Percentiles rank a stretch among this genome's conserved stretches.
phyloP scores from a whole-genome alignment of 1,139 yeast genomes.

The Magnusiomyces suaveolens region DNA sequence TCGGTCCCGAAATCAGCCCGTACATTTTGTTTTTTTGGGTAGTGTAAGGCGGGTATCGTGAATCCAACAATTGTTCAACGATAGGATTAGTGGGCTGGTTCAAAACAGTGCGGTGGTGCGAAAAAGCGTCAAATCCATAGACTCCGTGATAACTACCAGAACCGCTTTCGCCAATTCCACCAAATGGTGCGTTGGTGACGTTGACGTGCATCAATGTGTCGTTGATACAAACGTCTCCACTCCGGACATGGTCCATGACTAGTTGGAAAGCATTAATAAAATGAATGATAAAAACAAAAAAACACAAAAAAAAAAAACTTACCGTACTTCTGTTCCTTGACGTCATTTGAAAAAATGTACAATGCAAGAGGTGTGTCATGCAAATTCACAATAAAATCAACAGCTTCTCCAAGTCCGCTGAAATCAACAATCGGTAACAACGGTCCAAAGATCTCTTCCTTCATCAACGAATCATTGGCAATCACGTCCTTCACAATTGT shows the following conservation, averaged over 20 bases:
- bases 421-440: constrained; percentile 64
- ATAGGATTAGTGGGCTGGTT: constrained; percentile 40
- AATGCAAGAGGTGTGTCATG: constrained; percentile 87
- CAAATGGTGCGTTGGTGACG: constrained; percentile 70
- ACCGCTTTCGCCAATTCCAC: constrained; percentile 85
- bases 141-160: constrained; percentile 62
- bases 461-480: constrained; percentile 65
- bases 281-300: not conserved
- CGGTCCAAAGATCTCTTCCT: constrained; percentile 77
- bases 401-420: constrained; percentile 40
- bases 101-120: constrained; percentile 65
- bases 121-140: constrained; percentile 60
- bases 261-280: not conserved
- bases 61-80: constrained; percentile 4
- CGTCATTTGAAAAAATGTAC: constrained; percentile 57
- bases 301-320: not conserved
- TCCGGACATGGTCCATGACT: constrained; percentile 50
- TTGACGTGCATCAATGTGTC: constrained; percentile 70
- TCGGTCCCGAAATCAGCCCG: not conserved
- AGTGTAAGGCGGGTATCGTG: constrained; percentile 11
- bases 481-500: constrained; percentile 54
- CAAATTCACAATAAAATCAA: constrained; percentile 39
- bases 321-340: constrained; percentile 40
- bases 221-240: constrained; percentile 67
- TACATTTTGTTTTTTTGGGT: constrained; percentile 1